A percentile compares a stretch with the other conserved stretches of the same genome.
phyloP scores from a whole-genome alignment of 345 rosid genomes.

The Citrus trifoliata region DNA sequence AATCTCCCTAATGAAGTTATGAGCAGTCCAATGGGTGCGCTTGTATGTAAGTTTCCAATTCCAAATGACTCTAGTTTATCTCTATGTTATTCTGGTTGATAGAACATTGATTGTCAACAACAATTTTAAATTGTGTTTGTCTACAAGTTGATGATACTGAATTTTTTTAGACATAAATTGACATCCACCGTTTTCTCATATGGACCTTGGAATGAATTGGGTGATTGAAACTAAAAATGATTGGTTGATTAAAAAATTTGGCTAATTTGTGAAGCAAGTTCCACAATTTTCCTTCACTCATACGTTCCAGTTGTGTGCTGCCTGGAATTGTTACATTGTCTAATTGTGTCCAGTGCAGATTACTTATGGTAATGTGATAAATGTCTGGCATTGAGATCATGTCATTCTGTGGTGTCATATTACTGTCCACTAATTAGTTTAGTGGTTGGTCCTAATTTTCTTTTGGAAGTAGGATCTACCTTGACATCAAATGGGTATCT shows the following conservation, averaged over 20 bases:
- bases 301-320: background rate
- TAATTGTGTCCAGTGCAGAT: background rate
- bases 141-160: background rate
- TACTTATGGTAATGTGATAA: background rate
- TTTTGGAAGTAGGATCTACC: background rate
- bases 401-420: background rate
- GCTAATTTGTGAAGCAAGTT: background rate
- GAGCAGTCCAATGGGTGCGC: constrained; percentile 94
- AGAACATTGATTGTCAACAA: background rate
- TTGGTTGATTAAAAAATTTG: background rate
- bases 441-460: too few species aligned
- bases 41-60: constrained; percentile 55
- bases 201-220: background rate
- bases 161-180: too few species aligned
- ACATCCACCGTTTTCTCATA: background rate
- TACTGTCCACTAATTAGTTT: background rate
- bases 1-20: constrained; percentile 83
- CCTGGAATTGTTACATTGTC: background rate
- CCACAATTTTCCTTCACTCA: background rate
- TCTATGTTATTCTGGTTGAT: background rate
- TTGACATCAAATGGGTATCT: background rate
- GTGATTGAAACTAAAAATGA: background rate
- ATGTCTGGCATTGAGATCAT: background rate
- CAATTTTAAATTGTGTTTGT: background rate
- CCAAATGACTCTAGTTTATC: background rate